These are phyloP conservation scores for Talaromyces sp. DNA, from an alignment of 2,329 filamentous ascomycete species.

Conservation along the genomic window DNA sequence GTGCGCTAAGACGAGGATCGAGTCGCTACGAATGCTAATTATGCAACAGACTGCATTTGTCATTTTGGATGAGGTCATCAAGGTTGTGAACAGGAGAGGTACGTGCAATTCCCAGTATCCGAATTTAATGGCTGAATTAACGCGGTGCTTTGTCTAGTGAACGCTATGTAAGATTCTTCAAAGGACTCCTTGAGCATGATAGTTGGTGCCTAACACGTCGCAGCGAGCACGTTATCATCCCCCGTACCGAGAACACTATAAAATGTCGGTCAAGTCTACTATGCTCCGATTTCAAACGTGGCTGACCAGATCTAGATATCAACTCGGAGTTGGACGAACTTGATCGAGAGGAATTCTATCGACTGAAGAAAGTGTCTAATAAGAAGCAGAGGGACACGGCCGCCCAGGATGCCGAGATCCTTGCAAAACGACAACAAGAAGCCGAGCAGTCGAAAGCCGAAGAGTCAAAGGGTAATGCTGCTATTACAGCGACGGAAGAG, in stretches of 20 bases:
- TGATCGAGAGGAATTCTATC: conserved; percentile 96
- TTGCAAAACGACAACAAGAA: conserved; percentile 58
- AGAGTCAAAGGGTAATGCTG: conserved; percentile 33
- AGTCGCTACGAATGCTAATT: conserved; percentile 7
- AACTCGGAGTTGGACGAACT: conserved; percentile 97
- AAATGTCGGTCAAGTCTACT: conserved; percentile 60
- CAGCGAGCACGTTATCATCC: conserved; percentile 72
- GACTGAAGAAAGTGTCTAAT: conserved; percentile 87
- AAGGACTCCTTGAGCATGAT: background rate
- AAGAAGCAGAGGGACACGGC: conserved; percentile 78
- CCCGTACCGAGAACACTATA: conserved; percentile 98
- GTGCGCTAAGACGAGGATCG: conserved; percentile 9
- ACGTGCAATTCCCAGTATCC: conserved; percentile 24
- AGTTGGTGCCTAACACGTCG: conserved; percentile 14
- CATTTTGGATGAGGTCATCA: conserved; percentile 97
- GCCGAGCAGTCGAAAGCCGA: conserved; percentile 32
- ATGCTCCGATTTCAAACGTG: background rate
- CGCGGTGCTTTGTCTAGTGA: conserved; percentile 53
- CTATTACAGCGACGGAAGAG: conserved; percentile 26
- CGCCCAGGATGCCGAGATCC: conserved; percentile 67
- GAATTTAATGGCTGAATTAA: no score
- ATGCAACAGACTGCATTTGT: conserved; percentile 76
- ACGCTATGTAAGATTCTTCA: conserved; percentile 69
- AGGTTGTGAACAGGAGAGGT: conserved; percentile 95
- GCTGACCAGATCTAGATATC: conserved; percentile 60